These are phyloP conservation scores for Aaosphaeria pasadenensis DNA, from an alignment of 2,329 filamentous ascomycete species.

Conservation along the genomic window DNA sequence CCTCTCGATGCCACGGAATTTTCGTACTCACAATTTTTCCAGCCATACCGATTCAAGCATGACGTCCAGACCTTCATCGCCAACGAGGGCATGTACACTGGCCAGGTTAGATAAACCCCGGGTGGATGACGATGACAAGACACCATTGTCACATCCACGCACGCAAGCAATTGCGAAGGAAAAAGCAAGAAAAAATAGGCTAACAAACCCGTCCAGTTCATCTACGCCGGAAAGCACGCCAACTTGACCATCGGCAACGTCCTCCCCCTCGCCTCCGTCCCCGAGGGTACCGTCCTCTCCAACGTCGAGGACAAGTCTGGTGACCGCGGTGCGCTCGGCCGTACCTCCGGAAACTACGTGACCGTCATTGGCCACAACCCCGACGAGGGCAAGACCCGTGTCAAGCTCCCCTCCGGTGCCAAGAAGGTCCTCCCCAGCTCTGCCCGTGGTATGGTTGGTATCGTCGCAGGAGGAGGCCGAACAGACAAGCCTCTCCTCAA, in stretches of 20 bases:
- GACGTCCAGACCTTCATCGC: conserved; percentile 99
- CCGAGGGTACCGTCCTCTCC: conserved; percentile 98
- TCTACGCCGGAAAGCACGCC: conserved; percentile 99
- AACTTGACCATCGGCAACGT: conserved; percentile 96
- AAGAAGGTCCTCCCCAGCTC: conserved; percentile 97
- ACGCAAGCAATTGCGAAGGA: background rate
- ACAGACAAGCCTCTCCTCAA: conserved; percentile 99
- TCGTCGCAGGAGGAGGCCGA: conserved; percentile 98
- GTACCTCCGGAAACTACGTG: conserved; percentile 99
- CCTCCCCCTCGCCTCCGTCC: conserved; percentile 88
- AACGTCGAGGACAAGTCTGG: conserved; percentile 99
- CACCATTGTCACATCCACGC: background rate
- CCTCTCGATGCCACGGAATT: conserved; percentile 1
- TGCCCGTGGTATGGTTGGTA: conserved; percentile 97
- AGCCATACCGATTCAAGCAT: conserved; percentile 95
- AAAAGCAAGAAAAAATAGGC: background rate
- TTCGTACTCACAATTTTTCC: conserved; percentile 14
- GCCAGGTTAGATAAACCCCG: conserved; percentile 56
- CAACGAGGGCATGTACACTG: conserved; percentile 99
- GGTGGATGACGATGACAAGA: too few species aligned
- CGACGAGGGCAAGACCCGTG: conserved; percentile 93
- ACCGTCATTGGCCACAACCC: conserved; percentile 55
- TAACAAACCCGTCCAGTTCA: conserved; percentile 57
- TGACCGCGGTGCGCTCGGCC: conserved; percentile 92
- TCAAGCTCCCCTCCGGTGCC: conserved; percentile 98